A percentile compares a stretch with the other conserved stretches of the same genome.
These are phyloP conservation scores for Diutina catenulata DNA, from an alignment of 1,139 yeast species.

Conservation along the genomic window DNA sequence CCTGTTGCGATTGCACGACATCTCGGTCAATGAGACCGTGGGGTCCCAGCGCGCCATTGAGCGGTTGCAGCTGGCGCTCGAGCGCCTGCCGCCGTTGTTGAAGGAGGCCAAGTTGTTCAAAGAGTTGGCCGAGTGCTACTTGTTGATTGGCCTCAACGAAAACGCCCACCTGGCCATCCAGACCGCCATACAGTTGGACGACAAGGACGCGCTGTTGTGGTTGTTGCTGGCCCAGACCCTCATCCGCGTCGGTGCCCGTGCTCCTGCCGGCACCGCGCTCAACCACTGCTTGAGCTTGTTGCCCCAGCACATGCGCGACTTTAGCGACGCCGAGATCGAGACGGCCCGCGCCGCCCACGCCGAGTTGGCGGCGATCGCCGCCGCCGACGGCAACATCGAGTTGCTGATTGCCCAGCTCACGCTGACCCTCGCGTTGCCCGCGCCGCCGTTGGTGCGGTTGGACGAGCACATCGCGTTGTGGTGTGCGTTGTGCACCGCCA, in stretches of 20 bases:
- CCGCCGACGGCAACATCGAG: constrained; percentile 39
- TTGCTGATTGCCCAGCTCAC: constrained; percentile 35
- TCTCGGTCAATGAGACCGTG: constrained; percentile 21
- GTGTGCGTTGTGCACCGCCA: constrained; percentile 40
- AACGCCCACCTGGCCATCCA: constrained; percentile 40
- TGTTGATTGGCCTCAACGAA: constrained; percentile 33
- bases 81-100: constrained; percentile 19
- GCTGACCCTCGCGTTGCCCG: constrained; percentile 36
- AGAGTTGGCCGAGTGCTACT: constrained; percentile 39
- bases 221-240: constrained; percentile 35
- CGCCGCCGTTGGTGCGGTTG: constrained; percentile 31
- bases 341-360: constrained; percentile 41
- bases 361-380: constrained; percentile 41
- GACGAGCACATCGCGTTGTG: constrained; percentile 39
- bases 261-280: constrained; percentile 35
- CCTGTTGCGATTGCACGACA: constrained; percentile 27
- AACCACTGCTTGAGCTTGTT: constrained; percentile 31
- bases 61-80: constrained; percentile 26
- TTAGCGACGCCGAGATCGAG: constrained; percentile 23
- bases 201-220: constrained; percentile 34
- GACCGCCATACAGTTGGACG: constrained; percentile 31
- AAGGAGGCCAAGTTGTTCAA: constrained; percentile 27
- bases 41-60: constrained; percentile 35
- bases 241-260: constrained; percentile 27
- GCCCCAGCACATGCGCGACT: constrained; percentile 17